Evolutionary conservation across 2,329 filamentous ascomycete genomes (phyloP).

Genomic region (Chaetomiaceae sp.): DNA sequence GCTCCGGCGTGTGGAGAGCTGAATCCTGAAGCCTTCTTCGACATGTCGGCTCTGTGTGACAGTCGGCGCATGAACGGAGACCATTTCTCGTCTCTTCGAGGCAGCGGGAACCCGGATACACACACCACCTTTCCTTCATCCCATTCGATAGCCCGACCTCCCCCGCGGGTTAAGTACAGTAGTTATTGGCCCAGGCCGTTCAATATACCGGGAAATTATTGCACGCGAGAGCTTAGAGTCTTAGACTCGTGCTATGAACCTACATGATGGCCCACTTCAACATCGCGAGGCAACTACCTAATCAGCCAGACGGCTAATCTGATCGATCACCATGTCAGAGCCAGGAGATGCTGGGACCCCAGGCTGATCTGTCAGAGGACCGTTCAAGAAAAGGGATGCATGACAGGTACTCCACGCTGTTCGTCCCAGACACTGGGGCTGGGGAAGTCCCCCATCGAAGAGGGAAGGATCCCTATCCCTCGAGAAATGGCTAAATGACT

Average conservation of each 20-base stretch:
- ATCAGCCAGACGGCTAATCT: too few species aligned
- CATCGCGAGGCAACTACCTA: too few species aligned
- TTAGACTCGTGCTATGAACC: neutral
- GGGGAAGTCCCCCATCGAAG: too few species aligned
- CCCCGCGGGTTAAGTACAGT: neutral
- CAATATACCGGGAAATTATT: neutral
- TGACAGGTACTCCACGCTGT: too few species aligned
- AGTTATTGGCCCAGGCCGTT: neutral
- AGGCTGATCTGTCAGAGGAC: too few species aligned
- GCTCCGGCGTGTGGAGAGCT: neutral
- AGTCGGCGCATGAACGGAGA: neutral
- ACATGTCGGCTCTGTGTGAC: neutral
- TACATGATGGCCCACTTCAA: neutral
- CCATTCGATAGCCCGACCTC: neutral
- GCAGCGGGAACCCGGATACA: neutral
- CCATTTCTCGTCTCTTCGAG: neutral
- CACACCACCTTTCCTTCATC: neutral
- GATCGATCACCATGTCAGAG: too few species aligned
- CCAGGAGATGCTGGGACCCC: too few species aligned
- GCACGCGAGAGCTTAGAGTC: neutral
- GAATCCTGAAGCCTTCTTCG: neutral
- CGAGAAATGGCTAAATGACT: neutral
- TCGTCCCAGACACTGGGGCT: too few species aligned
- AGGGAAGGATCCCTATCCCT: neutral
- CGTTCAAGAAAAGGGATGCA: too few species aligned